phyloP scores from a whole-genome alignment of 441 rosid genomes.

The Melastoma candidum region DNA sequence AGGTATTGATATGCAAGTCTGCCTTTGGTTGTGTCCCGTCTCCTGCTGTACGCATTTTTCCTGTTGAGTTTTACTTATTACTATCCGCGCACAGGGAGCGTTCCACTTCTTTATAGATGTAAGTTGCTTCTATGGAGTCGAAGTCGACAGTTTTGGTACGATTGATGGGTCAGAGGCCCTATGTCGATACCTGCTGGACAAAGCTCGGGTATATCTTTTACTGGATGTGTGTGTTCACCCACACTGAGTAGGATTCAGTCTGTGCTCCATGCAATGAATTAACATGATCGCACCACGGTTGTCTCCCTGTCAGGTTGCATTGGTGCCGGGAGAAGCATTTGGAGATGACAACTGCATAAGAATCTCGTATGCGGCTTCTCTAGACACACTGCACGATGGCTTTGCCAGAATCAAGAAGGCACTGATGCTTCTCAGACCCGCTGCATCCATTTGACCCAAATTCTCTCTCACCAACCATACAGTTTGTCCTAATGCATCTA shows the following conservation, averaged over 20 bases:
- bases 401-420: constrained; percentile 73
- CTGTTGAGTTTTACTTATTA: no score
- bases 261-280: no score
- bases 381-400: constrained; percentile 59
- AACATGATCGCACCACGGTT: no score
- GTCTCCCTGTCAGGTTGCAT: constrained; percentile 49
- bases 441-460: constrained; percentile 31
- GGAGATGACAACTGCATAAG: constrained; percentile 88
- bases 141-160: constrained; percentile 44
- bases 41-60: background rate
- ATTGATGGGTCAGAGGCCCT: constrained; percentile 62
- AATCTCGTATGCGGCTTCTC: constrained; percentile 87
- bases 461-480: no score
- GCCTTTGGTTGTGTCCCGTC: background rate
- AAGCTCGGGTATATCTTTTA: no score
- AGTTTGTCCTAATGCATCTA: no score
- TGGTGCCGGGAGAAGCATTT: constrained; percentile 96
- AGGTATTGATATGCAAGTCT: constrained; percentile 27
- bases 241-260: no score
- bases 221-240: no score
- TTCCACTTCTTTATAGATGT: constrained; percentile 46
- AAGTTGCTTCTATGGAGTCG: constrained; percentile 70
- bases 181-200: constrained; percentile 58
- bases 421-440: constrained; percentile 38
- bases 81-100: no score